Evolutionary conservation across 2,329 filamentous ascomycete genomes (phyloP).

Genomic region (Dendrostoma leiphaemia): DNA sequence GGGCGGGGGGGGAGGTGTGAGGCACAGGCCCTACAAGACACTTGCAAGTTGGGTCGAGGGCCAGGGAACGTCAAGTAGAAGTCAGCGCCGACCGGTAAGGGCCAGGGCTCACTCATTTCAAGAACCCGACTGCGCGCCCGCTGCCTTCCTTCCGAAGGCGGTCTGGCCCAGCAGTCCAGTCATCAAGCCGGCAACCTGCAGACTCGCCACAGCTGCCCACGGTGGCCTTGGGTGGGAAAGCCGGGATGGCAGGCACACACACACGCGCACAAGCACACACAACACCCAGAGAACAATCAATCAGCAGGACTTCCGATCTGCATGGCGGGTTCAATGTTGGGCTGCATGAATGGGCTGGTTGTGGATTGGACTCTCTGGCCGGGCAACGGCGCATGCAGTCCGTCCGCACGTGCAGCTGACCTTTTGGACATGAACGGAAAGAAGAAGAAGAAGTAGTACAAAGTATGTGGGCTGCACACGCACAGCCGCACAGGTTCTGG

Average conservation of each 20-base stretch:
- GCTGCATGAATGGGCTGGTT: neutral
- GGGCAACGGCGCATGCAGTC: neutral
- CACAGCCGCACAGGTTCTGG: neutral
- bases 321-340: neutral
- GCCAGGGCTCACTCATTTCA: no score
- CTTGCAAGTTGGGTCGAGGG: no score
- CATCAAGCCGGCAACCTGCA: neutral
- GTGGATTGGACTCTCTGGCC: neutral
- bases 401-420: neutral
- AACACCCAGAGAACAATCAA: neutral
- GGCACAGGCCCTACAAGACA: no score
- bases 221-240: neutral
- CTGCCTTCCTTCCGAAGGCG: no score
- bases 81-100: no score
- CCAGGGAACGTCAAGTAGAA: no score
- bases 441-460: neutral
- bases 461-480: neutral
- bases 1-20: no score
- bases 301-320: neutral
- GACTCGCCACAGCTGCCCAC: neutral
- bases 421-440: no score
- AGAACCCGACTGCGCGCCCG: no score
- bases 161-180: no score
- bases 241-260: neutral
- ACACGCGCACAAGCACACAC: no score